Evolutionary conservation across 2,329 filamentous ascomycete genomes (phyloP).

Genomic region (Ophidiomyces ophidiicola): DNA sequence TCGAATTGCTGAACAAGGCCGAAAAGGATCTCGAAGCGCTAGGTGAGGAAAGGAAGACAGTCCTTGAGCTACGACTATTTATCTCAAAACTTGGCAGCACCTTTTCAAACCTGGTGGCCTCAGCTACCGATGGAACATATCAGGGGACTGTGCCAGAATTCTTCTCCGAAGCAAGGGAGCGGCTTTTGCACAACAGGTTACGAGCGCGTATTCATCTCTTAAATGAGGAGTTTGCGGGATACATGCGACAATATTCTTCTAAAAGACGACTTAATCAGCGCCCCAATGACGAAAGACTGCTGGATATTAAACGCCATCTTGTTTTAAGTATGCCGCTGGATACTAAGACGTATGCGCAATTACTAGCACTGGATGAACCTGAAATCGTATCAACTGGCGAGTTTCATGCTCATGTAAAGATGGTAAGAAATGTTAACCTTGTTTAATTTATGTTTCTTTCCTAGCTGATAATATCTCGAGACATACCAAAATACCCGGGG

Average conservation of each 20-base stretch:
- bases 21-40: constrained; percentile 3
- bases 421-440: too few species aligned
- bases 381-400: too few species aligned
- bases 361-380: too few species aligned
- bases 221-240: constrained; percentile 16
- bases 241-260: constrained; percentile 17
- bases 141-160: background rate
- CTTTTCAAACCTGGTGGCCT: constrained; percentile 29
- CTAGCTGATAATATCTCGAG: too few species aligned
- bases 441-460: too few species aligned
- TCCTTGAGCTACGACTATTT: constrained; percentile 2
- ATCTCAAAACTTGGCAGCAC: constrained; percentile 24
- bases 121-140: constrained; percentile 15
- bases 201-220: constrained; percentile 17
- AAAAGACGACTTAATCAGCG: too few species aligned
- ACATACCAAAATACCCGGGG: constrained; percentile 20
- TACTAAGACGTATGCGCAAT: too few species aligned
- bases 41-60: background rate
- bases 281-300: too few species aligned
- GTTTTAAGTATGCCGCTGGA: too few species aligned
- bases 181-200: constrained; percentile 12
- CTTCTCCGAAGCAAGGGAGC: background rate
- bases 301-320: too few species aligned
- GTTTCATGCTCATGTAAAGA: too few species aligned
- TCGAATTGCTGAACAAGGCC: background rate